Percentiles rank a stretch among this genome's conserved stretches.
phyloP scores from a whole-genome alignment of 2,329 filamentous ascomycete species.

The Sclerotinia nivalis region DNA sequence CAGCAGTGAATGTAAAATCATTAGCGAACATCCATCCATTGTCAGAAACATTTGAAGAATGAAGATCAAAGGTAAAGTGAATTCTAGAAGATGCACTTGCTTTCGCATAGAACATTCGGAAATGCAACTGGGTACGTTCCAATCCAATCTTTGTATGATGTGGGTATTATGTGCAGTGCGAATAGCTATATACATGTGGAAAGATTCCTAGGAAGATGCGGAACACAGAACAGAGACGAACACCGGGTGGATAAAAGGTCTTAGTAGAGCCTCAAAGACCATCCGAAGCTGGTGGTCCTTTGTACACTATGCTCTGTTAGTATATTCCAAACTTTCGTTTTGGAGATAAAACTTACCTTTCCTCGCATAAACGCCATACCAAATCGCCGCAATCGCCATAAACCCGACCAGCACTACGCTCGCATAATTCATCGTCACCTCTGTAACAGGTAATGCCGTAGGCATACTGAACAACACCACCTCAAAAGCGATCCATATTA shows the following conservation, averaged over 20 bases:
- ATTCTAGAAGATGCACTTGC: neutral
- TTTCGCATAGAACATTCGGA: neutral
- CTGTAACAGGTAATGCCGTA: conserved; percentile 57
- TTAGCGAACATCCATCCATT: neutral
- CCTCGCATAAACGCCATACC: conserved; percentile 53
- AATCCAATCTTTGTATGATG: neutral
- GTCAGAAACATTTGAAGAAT: neutral
- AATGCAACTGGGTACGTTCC: neutral
- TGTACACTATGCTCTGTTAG: conserved; percentile 29
- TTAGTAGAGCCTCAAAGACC: conserved; percentile 23
- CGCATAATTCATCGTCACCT: conserved; percentile 56
- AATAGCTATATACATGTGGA: neutral
- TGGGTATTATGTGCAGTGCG: neutral
- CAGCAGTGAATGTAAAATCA: neutral
- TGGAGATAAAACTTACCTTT: conserved; percentile 46
- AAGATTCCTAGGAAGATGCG: neutral
- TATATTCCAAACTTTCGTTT: neutral
- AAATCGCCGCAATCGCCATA: conserved; percentile 50
- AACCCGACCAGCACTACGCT: conserved; percentile 58
- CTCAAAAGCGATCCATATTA: conserved; percentile 59
- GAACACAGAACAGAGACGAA: neutral
- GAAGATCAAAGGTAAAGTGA: neutral
- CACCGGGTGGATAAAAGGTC: neutral
- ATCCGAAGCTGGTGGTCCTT: conserved; percentile 33
- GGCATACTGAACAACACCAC: conserved; percentile 67